Evolutionary conservation across 768 basidiomycete genomes (phyloP).

Genomic region (Cystobasidium tubakii): DNA sequence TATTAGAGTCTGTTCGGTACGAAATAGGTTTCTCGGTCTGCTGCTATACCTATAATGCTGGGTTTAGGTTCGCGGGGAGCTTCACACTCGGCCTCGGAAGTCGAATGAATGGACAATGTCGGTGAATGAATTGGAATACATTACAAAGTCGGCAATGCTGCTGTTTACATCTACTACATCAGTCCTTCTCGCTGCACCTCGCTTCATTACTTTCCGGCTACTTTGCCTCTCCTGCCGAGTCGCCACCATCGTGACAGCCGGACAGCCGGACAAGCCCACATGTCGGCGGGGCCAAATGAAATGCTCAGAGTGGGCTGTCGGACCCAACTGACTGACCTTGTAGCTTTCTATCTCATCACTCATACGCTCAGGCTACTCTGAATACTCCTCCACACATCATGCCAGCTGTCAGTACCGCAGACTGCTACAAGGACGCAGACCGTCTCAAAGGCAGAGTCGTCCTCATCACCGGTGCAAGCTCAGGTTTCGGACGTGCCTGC

Average conservation of each 20-base stretch:
- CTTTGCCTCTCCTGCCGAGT: background rate
- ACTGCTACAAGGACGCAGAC: slow-evolving; percentile 31
- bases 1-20: too few relatives aligned
- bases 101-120: slow-evolving; percentile 1
- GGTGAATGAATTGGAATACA: background rate
- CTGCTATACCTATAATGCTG: too few relatives aligned
- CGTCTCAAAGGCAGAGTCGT: slow-evolving; percentile 26
- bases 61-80: too few relatives aligned
- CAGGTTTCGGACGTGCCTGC: slow-evolving; percentile 29
- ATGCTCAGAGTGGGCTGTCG: too few relatives aligned
- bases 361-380: too few relatives aligned
- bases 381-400: slow-evolving; percentile 13
- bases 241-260: background rate
- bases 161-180: background rate
- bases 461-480: slow-evolving; percentile 31
- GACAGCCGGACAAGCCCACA: too few relatives aligned
- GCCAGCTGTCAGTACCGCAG: slow-evolving; percentile 17
- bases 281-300: too few relatives aligned
- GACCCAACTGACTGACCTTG: too few relatives aligned
- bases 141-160: background rate
- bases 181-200: background rate
- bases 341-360: too few relatives aligned
- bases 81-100: background rate
- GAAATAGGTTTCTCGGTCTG: too few relatives aligned
- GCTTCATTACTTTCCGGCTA: background rate